Base-by-base conservation (phyloP, 2,329 filamentous ascomycete species). In the Trichoderma sp. region DNA sequence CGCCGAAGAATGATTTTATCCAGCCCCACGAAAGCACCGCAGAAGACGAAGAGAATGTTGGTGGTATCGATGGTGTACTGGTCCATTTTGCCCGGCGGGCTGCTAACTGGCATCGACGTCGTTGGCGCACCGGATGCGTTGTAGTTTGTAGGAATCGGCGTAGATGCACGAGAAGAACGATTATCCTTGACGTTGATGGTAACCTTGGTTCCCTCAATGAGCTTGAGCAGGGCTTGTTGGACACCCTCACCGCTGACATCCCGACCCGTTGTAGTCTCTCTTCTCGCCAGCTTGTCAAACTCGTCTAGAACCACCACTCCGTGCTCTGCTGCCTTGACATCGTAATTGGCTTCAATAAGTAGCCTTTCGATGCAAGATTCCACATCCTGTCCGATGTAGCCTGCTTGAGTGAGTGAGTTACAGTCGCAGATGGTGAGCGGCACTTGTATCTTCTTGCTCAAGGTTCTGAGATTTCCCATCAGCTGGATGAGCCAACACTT, bases 371-470 rank as follows among this genome's bases (percentile, higher is more conserved):
- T 93, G 73, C 94, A 97, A 0, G 92, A 90, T 76, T 99, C 95
- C n/a, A 94, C 94, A 76, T 99, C 95, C 76, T 98, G 94, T 34
- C 95, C 95, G 72, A 99, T 97, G 74, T 99, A 99, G 29, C 95
- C 94, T 5, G 94, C 94, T 80, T 97, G 94, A 0, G 94, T 98
- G 71, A 98, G 93, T 6, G 94, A 92, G 60, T 95, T 97, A 78
- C 94, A 98, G 79, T 98, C 94, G 70, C 92, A 94, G 79, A 97
- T 97, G 70, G 92, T 93, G 75, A 97, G 97, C 0, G 95, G 95
- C 0, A 98, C 93, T 69, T 95, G 94, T n/a, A 99, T 86, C 63
- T 95, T 90, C 74, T 93, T 90, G 72, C 94, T 95, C 45, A 98
- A 82, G 0, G 94, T 98, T 79, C 94, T 96, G 64, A 3, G 2